Evolutionary conservation across 768 basidiomycete species (phyloP), one percentile per base, ranked within the genome.

Genomic region (Amanita muscaria): DNA sequence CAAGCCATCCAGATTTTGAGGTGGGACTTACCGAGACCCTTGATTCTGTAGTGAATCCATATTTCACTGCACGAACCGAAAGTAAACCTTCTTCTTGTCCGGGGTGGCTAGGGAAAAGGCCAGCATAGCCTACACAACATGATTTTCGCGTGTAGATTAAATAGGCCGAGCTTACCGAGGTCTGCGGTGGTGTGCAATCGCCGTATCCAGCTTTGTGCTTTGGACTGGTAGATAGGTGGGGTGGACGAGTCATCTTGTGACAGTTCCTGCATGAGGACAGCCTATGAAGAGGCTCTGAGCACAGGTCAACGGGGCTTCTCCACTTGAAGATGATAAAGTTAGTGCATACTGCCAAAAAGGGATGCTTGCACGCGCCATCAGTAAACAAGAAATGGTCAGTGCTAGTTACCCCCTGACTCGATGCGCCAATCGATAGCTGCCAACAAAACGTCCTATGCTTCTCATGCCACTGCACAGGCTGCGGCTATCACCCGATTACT

Each of bases 61-160:
- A 72, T 64, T 78, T 79, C 25, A 89, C 70, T 51, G 79, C 81
- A 1, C 56, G 50, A 33, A 79, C 74, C 0, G 83, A 79, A 33
- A 91, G 63, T 2, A 75, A 55, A 53, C 88, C 87, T 58, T 90
- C 88, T 44, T 83, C 79, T 57, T 88, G 83, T 4, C 76, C 73
- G 14, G 80, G 76, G 31, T 74, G 72, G 5, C 88, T 85, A 34
- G 88, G 88, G 56, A 80, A 70, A 53, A 84, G 88, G 9, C 85
- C 84, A 44, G 73, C 67, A 58, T 83, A 88, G 14, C 88, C 88
- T 90, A 36, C n/a, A n/a, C n/a, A 30, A n/a, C 24, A 37, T 42
- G n/a, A 36, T 10, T 9, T 18, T 21, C 27, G 4, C 18, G 27
- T 19, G 9, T 8, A 12, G 8, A 19, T 15, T 29, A 32, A n/a